Percentiles rank a stretch among this genome's conserved stretches.
phyloP scores from a whole-genome alignment of 1,284 basidiomycete species.

The Pascua guehoae region DNA sequence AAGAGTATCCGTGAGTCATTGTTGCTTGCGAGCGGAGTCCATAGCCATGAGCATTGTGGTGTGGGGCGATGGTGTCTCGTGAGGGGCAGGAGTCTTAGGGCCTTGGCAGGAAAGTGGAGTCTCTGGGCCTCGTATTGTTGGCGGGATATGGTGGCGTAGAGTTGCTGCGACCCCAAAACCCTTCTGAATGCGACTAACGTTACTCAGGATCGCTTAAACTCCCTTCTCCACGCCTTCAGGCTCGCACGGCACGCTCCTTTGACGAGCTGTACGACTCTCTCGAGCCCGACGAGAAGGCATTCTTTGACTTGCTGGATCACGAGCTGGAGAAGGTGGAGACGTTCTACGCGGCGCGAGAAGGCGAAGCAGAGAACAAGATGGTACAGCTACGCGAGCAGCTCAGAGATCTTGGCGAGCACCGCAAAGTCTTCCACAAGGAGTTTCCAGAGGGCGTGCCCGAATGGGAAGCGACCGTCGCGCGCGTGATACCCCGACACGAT shows the following conservation, averaged over 20 bases:
- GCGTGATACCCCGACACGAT: conserved; percentile 15
- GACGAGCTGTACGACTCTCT: conserved; percentile 41
- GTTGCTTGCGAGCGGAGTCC: too few species aligned
- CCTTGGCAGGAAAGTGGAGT: too few species aligned
- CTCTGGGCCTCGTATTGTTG: too few species aligned
- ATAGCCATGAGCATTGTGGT: too few species aligned
- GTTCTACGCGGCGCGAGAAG: conserved; percentile 73
- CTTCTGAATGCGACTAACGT: background rate
- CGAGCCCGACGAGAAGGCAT: conserved; percentile 60
- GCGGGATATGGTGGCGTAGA: background rate
- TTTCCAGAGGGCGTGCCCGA: conserved; percentile 39
- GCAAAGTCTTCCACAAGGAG: conserved; percentile 61
- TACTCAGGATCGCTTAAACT: conserved; percentile 33
- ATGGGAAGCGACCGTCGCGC: conserved; percentile 41
- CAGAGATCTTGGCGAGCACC: conserved; percentile 67
- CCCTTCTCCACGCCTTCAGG: conserved; percentile 28
- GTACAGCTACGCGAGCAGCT: conserved; percentile 66
- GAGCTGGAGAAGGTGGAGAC: conserved; percentile 77
- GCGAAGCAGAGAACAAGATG: conserved; percentile 61
- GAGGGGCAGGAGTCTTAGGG: too few species aligned
- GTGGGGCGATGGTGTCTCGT: too few species aligned
- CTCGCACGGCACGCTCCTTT: conserved; percentile 24
- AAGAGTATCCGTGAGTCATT: conserved; percentile 14
- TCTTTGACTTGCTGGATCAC: conserved; percentile 68
- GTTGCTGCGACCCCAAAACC: background rate